These are phyloP conservation scores for Globisporangium middletonii DNA, from an alignment of 352 stramenopile genomes.

Conservation along the genomic window DNA sequence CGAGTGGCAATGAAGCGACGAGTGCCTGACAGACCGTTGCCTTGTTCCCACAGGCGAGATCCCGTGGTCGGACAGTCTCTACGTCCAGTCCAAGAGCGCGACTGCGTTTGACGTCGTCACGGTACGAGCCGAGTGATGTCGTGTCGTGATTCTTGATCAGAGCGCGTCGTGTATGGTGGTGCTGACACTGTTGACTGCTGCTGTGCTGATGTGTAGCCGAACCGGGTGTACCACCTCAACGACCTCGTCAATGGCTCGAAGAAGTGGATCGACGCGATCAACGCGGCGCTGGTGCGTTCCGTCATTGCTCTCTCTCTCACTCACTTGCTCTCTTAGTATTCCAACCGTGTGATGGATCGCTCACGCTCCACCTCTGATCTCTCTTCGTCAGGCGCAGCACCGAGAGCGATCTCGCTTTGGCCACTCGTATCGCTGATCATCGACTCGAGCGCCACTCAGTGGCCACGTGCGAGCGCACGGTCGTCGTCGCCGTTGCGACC, in stretches of 20 bases:
- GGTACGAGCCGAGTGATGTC: slow-evolving; percentile 18
- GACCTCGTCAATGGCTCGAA: slow-evolving; percentile 86
- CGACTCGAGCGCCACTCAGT: background rate
- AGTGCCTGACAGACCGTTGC: background rate
- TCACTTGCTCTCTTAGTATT: background rate
- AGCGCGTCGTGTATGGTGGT: background rate
- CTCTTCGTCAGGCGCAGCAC: slow-evolving; percentile 10
- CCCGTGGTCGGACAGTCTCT: slow-evolving; percentile 79
- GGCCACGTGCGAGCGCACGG: background rate
- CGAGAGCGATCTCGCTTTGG: slow-evolving; percentile 12
- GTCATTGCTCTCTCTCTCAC: slow-evolving; percentile 17
- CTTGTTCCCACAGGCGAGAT: slow-evolving; percentile 44
- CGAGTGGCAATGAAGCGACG: background rate
- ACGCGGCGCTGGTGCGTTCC: slow-evolving; percentile 65
- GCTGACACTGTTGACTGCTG: background rate
- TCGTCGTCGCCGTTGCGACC: background rate
- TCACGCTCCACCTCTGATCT: too few species aligned
- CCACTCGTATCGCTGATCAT: slow-evolving; percentile 12
- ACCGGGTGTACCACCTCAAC: slow-evolving; percentile 85
- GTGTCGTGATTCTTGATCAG: background rate
- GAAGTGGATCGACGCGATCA: slow-evolving; percentile 88
- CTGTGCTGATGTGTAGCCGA: slow-evolving; percentile 37
- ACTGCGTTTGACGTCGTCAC: slow-evolving; percentile 85
- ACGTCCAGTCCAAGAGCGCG: slow-evolving; percentile 81
- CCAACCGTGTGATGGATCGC: background rate